Base-by-base conservation (phyloP, 106 monocot species). In the Allium fistulosum region DNA sequence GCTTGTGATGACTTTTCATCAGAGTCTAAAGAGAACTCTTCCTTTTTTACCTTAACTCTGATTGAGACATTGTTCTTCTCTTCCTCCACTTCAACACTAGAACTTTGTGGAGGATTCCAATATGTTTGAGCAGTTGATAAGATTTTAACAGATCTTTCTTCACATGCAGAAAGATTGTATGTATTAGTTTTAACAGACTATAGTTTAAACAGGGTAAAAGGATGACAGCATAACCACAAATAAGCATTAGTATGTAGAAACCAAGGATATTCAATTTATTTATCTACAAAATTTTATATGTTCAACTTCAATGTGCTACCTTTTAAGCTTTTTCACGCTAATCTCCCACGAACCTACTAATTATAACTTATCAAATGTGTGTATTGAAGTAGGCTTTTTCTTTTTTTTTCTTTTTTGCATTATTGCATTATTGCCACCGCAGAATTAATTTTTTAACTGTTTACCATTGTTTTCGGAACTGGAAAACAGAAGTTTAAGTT, bases 71-170 rank as follows among this genome's bases (percentile, higher is more conserved):
- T 59, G 64, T 68, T 66, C 22, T 61, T 64, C 4, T 74, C 64
- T 47, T 78, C 82, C 48, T 77, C 69, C 17, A 60, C 26, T 49
- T 78, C 82, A 58, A 81, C 82, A 9, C 48, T 51, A 52, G 76
- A 15, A 72, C 59, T 79, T 27, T 81, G 66, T 69, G 69, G 61
- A 71, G 97, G 85, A 80, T 77, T 79, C 84, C 85, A 85, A 69
- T 90, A 77, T 58, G 80, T 78, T 48, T 77, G 82, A 69, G 92
- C 92, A 48, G 87, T 81, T 46, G 92, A 85, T 81, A 99, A 70
- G 56, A 99, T 75, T 71, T 76, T 85, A 56, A 99, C 70, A 9
- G 83, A 71, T 18, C 82, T 67, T 61, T 77, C 87, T 78, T 65
- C 6, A 49, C 8, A 53, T 18, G 28, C 7, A 60, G 2, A 57